Conservation (phyloP, 768 basidiomycete genomes). For the Naganishia randhawae region DNA sequence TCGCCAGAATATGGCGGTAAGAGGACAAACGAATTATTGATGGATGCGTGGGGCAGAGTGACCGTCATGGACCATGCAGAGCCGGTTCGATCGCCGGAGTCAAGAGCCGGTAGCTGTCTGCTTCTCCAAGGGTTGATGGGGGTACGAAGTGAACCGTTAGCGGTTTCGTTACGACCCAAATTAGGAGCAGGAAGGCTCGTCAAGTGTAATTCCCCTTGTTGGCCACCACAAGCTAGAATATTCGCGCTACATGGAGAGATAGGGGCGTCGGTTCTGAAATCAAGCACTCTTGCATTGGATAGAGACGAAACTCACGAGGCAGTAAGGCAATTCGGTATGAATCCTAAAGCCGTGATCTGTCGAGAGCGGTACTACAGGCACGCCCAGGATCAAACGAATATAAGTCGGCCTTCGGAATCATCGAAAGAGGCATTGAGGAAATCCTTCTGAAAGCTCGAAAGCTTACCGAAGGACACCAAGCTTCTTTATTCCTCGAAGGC, state of each 20-base stretch:
- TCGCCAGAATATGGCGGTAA: slow-evolving; percentile 34
- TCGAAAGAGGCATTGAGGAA: neutral
- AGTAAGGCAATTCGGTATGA: slow-evolving; percentile 44
- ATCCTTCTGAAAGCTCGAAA: neutral
- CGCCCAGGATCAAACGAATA: slow-evolving; percentile 1
- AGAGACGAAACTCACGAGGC: slow-evolving; percentile 12
- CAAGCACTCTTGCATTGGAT: neutral
- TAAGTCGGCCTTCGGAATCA: slow-evolving; percentile 28
- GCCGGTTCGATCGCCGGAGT: neutral
- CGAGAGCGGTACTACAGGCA: neutral
- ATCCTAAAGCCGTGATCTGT: slow-evolving; percentile 22
- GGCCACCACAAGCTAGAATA: slow-evolving; percentile 47
- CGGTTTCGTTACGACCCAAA: neutral
- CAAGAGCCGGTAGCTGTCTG: neutral
- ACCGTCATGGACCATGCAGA: slow-evolving; percentile 34
- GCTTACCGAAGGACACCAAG: slow-evolving; percentile 23
- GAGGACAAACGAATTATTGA: slow-evolving; percentile 48
- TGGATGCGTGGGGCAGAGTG: slow-evolving; percentile 39
- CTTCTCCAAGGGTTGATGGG: slow-evolving; percentile 6
- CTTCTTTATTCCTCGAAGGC: slow-evolving; percentile 15
- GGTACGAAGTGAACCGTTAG: neutral
- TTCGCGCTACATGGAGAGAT: too few species aligned
- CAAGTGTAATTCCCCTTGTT: slow-evolving; percentile 47
- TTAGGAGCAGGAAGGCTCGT: slow-evolving; percentile 35
- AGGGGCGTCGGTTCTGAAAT: too few species aligned